Evolutionary conservation across 495 filamentous ascomycete genomes (phyloP), one percentile per base, ranked within the genome.

Genomic region (Neurospora discreta): DNA sequence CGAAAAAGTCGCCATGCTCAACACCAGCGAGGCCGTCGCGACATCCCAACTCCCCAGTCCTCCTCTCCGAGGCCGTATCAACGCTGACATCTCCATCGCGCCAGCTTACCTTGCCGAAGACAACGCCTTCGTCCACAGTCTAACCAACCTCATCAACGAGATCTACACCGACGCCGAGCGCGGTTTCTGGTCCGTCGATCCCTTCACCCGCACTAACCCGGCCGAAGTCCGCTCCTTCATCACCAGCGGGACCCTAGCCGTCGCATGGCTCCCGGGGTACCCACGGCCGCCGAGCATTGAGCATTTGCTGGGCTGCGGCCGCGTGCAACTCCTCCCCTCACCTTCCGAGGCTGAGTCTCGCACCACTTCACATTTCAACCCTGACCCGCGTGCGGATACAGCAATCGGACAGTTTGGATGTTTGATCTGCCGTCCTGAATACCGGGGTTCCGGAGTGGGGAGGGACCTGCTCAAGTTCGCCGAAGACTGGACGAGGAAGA

Each of bases 91-190:
- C 46, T 8, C n/a, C 40, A 23, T 71, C 3, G 70, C 70, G 1
- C 33, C 70, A 2, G 33, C 39, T n/a, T 42, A n/a, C 10, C 60
- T 72, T 13, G 71, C 58, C 60, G 7, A 38, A 18, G 68, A 72
- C 71, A 15, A 11, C 9, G 15, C 20, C 52, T 40, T 72, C 7
- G 30, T 69, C 26, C 8, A n/a, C 38, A 16, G 38, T n/a, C 38
- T 72, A 30, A 72, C 71, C 16, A 33, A 68, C 65, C 65, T 72
- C 18, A 44, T 72, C 13, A 72, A 72, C 18, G n/a, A 67, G 4
- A 42, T 72, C 39, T 72, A 72, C 18, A 30, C 38, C n/a, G 38
- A 69, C 67, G 20, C n/a, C 18, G 71, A 72, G 30, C 39, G 58
- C 39, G 71, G 68, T 16, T 72, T 72, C 40, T 72, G 69, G 69